phyloP scores from a whole-genome alignment of 495 filamentous ascomycete species.

The Patellaria atrata region DNA sequence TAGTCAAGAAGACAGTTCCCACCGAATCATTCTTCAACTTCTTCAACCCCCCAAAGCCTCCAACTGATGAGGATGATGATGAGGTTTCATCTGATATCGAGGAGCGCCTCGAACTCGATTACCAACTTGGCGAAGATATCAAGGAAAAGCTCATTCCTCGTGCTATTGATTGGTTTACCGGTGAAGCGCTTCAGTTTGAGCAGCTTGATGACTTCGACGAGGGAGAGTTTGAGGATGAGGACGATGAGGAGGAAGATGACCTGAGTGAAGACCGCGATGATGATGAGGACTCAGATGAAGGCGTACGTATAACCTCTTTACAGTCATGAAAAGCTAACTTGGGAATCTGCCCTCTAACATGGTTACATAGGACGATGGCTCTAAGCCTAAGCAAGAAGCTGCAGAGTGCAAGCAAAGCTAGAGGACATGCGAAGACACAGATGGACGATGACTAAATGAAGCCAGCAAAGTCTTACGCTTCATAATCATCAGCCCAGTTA shows the following conservation, averaged over 20 bases:
- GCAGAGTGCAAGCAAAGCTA: slow-evolving; percentile 99
- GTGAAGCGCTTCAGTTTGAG: slow-evolving; percentile 94
- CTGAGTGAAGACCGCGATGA: slow-evolving; percentile 76
- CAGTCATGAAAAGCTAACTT: too few relatives aligned
- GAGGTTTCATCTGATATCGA: slow-evolving; percentile 83
- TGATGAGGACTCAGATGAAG: slow-evolving; percentile 82
- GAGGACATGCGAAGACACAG: too few relatives aligned
- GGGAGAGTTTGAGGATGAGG: slow-evolving; percentile 72
- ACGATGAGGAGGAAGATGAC: slow-evolving; percentile 88
- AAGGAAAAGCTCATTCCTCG: slow-evolving; percentile 99
- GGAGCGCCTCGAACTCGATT: slow-evolving; percentile 95
- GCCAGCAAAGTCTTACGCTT: too few relatives aligned
- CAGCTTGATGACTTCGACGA: slow-evolving; percentile 77
- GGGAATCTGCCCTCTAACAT: too few relatives aligned
- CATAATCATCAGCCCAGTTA: too few relatives aligned
- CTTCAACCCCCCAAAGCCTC: slow-evolving; percentile 88
- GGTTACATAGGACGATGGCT: slow-evolving; percentile 61
- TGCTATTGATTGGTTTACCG: slow-evolving; percentile 99
- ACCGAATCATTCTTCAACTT: slow-evolving; percentile 99
- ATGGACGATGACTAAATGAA: too few relatives aligned
- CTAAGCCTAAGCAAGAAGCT: slow-evolving; percentile 97
- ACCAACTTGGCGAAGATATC: slow-evolving; percentile 97
- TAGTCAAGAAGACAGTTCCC: slow-evolving; percentile 97
- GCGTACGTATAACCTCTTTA: slow-evolving; percentile 44
- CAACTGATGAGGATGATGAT: slow-evolving; percentile 56